Evolutionary conservation across 2,329 filamentous ascomycete genomes (phyloP).

Genomic region (Trichoderma atroviride): DNA sequence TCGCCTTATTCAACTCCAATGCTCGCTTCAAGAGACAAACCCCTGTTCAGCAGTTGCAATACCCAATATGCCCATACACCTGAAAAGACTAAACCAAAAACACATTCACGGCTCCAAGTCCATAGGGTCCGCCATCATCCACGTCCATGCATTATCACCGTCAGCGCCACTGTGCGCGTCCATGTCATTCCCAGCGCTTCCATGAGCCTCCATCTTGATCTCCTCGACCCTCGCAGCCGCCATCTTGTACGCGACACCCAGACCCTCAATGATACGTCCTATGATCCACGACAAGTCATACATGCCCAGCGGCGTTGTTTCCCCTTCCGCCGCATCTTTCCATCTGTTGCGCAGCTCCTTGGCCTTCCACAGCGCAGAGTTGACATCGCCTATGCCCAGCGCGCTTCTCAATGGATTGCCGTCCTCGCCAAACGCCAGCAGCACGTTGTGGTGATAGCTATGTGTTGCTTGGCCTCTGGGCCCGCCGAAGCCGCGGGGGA

Average conservation of each 20-base stretch:
- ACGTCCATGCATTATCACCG: conserved; percentile 40
- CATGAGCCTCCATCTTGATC: conserved; percentile 42
- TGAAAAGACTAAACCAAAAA: background rate
- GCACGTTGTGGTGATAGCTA: conserved; percentile 70
- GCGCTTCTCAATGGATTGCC: conserved; percentile 58
- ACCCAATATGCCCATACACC: background rate
- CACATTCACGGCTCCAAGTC: conserved; percentile 40
- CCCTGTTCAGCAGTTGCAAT: background rate
- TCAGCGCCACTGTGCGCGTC: conserved; percentile 24
- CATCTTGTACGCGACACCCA: conserved; percentile 60
- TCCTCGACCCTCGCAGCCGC: conserved; percentile 50
- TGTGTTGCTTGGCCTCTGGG: conserved; percentile 42
- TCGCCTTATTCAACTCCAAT: background rate
- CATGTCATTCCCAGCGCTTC: background rate
- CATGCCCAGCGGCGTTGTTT: conserved; percentile 52
- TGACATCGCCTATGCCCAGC: conserved; percentile 58
- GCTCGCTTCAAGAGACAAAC: background rate
- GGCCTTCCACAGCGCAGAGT: conserved; percentile 62
- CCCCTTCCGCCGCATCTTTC: conserved; percentile 65
- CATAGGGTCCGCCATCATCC: conserved; percentile 48
- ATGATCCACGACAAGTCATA: conserved; percentile 66
- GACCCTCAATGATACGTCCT: conserved; percentile 56
- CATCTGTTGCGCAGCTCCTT: conserved; percentile 73
- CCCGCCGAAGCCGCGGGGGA: conserved; percentile 40
- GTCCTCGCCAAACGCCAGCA: conserved; percentile 61